Evolutionary conservation across 2,329 filamentous ascomycete genomes (phyloP).

Genomic region (Fusarium subglutinans): DNA sequence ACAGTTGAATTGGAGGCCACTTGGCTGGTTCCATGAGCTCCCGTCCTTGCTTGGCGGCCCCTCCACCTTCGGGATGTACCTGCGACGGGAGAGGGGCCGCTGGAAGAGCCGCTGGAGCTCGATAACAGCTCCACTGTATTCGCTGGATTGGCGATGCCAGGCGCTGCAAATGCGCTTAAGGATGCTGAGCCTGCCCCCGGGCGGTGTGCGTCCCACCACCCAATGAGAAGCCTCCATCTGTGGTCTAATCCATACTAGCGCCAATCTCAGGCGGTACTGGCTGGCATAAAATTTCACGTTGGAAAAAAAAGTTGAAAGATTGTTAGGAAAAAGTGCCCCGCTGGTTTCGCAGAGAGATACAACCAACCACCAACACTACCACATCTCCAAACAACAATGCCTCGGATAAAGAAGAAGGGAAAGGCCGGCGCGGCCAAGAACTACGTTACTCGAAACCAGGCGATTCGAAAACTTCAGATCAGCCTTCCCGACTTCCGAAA

Average conservation of each 20-base stretch:
- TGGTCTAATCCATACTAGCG: neutral
- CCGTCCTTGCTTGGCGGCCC: slow-evolving; percentile 25
- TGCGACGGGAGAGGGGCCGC: slow-evolving; percentile 36
- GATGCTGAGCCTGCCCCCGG: slow-evolving; percentile 14
- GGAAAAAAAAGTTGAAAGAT: slow-evolving; percentile 48
- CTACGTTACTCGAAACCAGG: slow-evolving; percentile 97
- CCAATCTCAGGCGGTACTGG: slow-evolving; percentile 39
- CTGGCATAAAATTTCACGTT: slow-evolving; percentile 49
- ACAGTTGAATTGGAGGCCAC: slow-evolving; percentile 40
- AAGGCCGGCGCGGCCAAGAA: slow-evolving; percentile 94
- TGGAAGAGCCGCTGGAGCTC: slow-evolving; percentile 25
- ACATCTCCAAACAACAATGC: slow-evolving; percentile 60
- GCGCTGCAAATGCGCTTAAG: slow-evolving; percentile 11
- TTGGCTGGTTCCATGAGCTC: slow-evolving; percentile 42
- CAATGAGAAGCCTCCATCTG: neutral
- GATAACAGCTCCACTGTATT: slow-evolving; percentile 16
- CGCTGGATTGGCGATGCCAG: slow-evolving; percentile 24
- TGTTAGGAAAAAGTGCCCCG: slow-evolving; percentile 46
- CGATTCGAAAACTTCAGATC: slow-evolving; percentile 96
- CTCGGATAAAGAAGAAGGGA: slow-evolving; percentile 90
- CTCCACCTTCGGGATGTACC: slow-evolving; percentile 20
- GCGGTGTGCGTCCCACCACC: slow-evolving; percentile 7
- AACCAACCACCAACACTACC: slow-evolving; percentile 29
- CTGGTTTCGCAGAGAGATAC: slow-evolving; percentile 37
- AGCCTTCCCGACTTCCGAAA: slow-evolving; percentile 97